Conservation (phyloP, 208 protist genomes). For the Leishmania tarentolae region DNA sequence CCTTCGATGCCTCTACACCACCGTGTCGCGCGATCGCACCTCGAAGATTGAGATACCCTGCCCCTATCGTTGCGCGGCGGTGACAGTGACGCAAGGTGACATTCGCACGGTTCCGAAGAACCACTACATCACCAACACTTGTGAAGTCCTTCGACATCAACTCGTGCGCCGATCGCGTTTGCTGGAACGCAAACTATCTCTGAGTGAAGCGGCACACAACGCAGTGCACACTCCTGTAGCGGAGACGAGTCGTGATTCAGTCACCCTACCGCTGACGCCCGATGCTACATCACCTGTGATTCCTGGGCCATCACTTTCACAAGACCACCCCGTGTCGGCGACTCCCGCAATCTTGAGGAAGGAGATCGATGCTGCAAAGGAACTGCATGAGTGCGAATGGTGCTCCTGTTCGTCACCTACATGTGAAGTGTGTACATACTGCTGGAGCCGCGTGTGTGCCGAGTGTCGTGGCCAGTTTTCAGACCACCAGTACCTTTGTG, state of each 20-base stretch:
- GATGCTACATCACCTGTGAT: neutral
- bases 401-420: conserved; percentile 33
- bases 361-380: conserved; percentile 19
- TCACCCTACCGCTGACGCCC: neutral
- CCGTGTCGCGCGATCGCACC: conserved; percentile 36
- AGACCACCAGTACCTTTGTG: conserved; percentile 49
- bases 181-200: conserved; percentile 10
- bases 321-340: neutral
- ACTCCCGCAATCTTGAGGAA: neutral
- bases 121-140: conserved; percentile 42
- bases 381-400: conserved; percentile 50
- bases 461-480: conserved; percentile 49
- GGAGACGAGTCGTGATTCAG: neutral
- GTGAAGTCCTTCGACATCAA: conserved; percentile 23
- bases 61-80: conserved; percentile 44
- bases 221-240: neutral
- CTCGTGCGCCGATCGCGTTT: conserved; percentile 11
- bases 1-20: conserved; percentile 59
- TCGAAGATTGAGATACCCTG: conserved; percentile 38
- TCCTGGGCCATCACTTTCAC: neutral
- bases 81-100: conserved; percentile 39
- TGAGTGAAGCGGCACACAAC: neutral
- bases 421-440: conserved; percentile 44
- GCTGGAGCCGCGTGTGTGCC: conserved; percentile 40
- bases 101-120: conserved; percentile 55